Evolutionary conservation across 2,329 filamentous ascomycete genomes (phyloP), one percentile per base, ranked within the genome.

Genomic region (Colletotrichum brevisporum): DNA sequence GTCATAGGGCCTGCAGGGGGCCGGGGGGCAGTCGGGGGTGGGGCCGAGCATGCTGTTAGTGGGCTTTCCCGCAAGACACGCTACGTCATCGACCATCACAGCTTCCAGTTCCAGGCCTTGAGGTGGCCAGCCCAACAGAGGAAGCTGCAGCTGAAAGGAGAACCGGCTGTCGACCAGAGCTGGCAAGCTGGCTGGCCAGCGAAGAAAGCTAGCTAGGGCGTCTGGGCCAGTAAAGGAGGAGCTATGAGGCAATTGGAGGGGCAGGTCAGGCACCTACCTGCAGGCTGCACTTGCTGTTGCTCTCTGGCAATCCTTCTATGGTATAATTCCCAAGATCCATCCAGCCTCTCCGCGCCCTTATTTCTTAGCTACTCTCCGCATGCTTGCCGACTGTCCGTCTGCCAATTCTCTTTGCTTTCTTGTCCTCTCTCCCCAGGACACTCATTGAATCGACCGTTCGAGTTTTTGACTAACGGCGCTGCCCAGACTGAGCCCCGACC

Each of bases 231-330:
- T 31, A 24, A 27, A 24, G 39, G 21, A 52, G 55, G 56, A 67
- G 67, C 67, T 67, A 69, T 69, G 67, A 69, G 67, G 67, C 67
- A 69, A 69, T 69, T 52, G 67, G 67, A 69, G 62, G 67, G 62
- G 62, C 18, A 50, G 18, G 47, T 12, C 18, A 47, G 45, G 45
- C 45, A 47, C 47, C 47, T 52, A 47, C 47, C 47, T 52, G 26
- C 21, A n/a, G 16, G 16, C 12, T 45, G 39, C 50, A 3, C 18
- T n/a, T 55, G 51, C 24, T 39, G 26, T 6, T 48, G 24, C 60
- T 9, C 52, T 36, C 31, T 36, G 31, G 31, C 31, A 31, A 48
- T 21, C 58, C n/a, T 50, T 60, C 18, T 24, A 47, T 67, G 59
- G 27, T 53, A 54, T 59, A 61, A 41, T 58, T 53, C 63, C 63